Base-by-base conservation (phyloP, 345 rosid genomes). In the Salix viminalis region DNA sequence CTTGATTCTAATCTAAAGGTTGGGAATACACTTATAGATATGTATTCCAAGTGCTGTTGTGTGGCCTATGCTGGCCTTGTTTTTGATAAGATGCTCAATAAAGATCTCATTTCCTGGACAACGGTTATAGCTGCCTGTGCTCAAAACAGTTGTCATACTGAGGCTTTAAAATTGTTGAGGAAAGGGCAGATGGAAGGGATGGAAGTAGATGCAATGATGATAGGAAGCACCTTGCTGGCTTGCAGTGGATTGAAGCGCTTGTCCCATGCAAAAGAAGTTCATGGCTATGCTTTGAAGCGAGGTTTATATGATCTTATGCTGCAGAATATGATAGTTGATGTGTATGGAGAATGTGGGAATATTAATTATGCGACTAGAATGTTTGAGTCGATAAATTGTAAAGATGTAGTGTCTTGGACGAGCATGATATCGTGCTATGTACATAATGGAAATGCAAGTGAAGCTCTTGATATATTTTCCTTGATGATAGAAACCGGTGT, bases 401-500 rank as follows among this genome's bases (percentile, higher is more conserved):
- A 91, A 82, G 96, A 95, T 88, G 79, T 85, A 54, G 90, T 92
- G 70, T 89, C 97, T 70, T 94, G 97, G 98, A 94, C 97, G 62
- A 92, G 95, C 95, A 86, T 91, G 88, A 88, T 94, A 69, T 91
- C 94, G 36, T 87, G 90, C 46, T 88, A 87, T 84, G 89, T 79
- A 77, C 87, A 79, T 64, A 87, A 86, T 76, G 90, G 92, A 69
- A 78, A 83, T n/a, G 82, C 89, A 70, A 84, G 76, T 74, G 90
- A 89, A 83, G 97, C 97, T 80, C 79, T 91, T 76, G 84, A 75
- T 73, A 73, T 82, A 44, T 90, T 86, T 79, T 80, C 73, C 76
- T 71, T 76, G 4, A 89, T 89, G 94, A 87, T 73, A 42, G 84
- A 88, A 74, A 70, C 88, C 72, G 85, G 82, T 68, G 30, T 87